Percentiles rank a stretch among this genome's conserved stretches.
Conservation (phyloP, 2,329 filamentous ascomycete species). For the Colletotrichum godetiae region DNA sequence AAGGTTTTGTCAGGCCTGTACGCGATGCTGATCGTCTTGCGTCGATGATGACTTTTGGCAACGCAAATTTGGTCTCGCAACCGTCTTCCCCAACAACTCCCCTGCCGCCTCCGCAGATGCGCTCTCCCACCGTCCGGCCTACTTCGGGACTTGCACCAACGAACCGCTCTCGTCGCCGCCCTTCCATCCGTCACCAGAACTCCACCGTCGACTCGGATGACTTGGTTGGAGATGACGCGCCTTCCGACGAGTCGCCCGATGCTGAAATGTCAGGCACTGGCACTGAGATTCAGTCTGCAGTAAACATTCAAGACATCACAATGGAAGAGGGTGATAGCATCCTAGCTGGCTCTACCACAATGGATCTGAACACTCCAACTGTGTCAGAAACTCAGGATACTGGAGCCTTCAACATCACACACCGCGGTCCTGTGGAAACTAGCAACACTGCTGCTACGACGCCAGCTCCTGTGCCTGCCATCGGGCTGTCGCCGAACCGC, state of each 20-base stretch:
- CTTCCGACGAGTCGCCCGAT: constrained; percentile 81
- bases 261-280: constrained; percentile 83
- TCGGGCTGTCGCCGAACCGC: constrained; percentile 80
- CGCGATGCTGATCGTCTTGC: constrained; percentile 85
- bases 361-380: constrained; percentile 81
- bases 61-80: constrained; percentile 81
- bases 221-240: constrained; percentile 83
- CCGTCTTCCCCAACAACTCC: constrained; percentile 93
- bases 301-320: constrained; percentile 84
- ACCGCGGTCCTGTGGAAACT: constrained; percentile 84
- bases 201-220: constrained; percentile 94
- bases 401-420: constrained; percentile 94
- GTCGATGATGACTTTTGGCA: constrained; percentile 80
- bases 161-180: constrained; percentile 73
- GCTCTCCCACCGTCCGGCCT: constrained; percentile 66
- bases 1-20: constrained; percentile 83
- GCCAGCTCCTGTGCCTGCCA: constrained; percentile 72
- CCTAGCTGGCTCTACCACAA: constrained; percentile 74
- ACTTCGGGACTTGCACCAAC: constrained; percentile 64
- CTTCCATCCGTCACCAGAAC: constrained; percentile 89
- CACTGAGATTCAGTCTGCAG: constrained; percentile 78
- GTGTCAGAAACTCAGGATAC: constrained; percentile 88
- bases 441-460: constrained; percentile 82
- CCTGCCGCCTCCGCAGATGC: constrained; percentile 72
- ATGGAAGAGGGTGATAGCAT: constrained; percentile 86